These are phyloP conservation scores for Acorus calamus DNA, from an alignment of 106 monocot species.

Conservation along the genomic window DNA sequence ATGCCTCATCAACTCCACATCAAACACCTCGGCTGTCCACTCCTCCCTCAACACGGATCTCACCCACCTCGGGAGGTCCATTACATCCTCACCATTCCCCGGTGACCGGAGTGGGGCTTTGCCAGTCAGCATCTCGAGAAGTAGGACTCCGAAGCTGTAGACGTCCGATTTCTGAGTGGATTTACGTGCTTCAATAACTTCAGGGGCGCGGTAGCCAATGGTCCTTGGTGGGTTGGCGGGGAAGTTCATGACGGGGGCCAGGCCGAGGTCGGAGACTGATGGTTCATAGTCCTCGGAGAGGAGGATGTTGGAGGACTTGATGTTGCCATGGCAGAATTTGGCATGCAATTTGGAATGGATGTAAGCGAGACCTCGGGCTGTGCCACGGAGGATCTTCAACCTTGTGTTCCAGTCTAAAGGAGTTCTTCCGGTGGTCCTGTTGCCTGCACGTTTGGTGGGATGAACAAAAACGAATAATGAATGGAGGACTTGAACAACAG, in stretches of 20 bases:
- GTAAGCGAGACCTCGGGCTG: conserved; percentile 55
- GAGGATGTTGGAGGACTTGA: conserved; percentile 71
- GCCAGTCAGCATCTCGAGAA: conserved; percentile 82
- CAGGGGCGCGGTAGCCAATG: conserved; percentile 67
- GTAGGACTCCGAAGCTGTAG: conserved; percentile 82
- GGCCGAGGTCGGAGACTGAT: conserved; percentile 46
- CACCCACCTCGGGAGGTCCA: conserved; percentile 69
- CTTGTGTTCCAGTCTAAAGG: conserved; percentile 71
- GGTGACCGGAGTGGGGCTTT: conserved; percentile 57
- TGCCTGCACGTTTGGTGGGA: conserved; percentile 24
- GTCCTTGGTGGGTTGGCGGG: conserved; percentile 23
- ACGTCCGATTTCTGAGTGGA: conserved; percentile 71
- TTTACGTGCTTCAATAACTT: conserved; percentile 44
- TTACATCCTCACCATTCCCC: conserved; percentile 26
- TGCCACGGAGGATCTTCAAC: conserved; percentile 53
- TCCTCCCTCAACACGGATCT: conserved; percentile 80
- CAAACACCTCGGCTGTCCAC: conserved; percentile 95
- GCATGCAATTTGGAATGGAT: conserved; percentile 58
- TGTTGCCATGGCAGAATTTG: conserved; percentile 76
- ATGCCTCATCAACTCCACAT: conserved; percentile 53
- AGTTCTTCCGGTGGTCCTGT: conserved; percentile 23
- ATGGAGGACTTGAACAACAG: neutral
- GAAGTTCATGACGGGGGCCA: conserved; percentile 40
- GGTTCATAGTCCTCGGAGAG: conserved; percentile 35
- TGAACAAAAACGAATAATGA: neutral